phyloP scores from a whole-genome alignment of 148 eudicot species.

The Rhododendron vialii region DNA sequence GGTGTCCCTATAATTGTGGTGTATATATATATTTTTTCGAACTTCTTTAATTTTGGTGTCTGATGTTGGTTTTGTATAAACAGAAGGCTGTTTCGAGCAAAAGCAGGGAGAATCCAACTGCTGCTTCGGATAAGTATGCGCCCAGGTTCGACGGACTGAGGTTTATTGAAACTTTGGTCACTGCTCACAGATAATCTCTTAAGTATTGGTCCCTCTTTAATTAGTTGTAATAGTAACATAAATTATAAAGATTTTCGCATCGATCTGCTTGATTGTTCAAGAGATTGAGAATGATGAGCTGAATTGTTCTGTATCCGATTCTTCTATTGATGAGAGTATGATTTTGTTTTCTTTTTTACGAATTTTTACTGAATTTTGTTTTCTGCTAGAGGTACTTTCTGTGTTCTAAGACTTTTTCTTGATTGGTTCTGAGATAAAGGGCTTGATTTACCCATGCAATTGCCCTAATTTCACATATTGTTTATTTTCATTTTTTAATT shows the following conservation, averaged over 20 bases:
- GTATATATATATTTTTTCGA: no score
- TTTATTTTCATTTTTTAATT: background rate
- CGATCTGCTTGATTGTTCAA: background rate
- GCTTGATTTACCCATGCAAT: background rate
- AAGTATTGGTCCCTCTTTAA: background rate
- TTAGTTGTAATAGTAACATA: background rate
- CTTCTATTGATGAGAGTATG: no score
- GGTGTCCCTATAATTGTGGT: background rate
- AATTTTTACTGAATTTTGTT: background rate
- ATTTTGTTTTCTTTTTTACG: no score
- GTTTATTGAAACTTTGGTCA: slow-evolving; percentile 17
- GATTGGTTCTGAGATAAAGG: background rate
- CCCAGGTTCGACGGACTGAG: slow-evolving; percentile 18
- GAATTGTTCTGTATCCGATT: background rate
- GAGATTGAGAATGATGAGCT: background rate
- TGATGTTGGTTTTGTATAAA: background rate
- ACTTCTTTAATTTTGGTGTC: background rate
- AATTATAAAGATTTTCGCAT: background rate
- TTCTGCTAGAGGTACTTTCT: background rate
- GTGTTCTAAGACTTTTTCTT: background rate
- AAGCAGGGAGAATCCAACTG: background rate
- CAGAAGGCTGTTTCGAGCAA: slow-evolving; percentile 8
- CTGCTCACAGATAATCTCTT: slow-evolving; percentile 14
- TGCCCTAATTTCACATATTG: background rate
- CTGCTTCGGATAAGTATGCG: slow-evolving; percentile 5